Evolutionary conservation across 768 basidiomycete genomes (phyloP).

Genomic region (Dioszegia hungarica): DNA sequence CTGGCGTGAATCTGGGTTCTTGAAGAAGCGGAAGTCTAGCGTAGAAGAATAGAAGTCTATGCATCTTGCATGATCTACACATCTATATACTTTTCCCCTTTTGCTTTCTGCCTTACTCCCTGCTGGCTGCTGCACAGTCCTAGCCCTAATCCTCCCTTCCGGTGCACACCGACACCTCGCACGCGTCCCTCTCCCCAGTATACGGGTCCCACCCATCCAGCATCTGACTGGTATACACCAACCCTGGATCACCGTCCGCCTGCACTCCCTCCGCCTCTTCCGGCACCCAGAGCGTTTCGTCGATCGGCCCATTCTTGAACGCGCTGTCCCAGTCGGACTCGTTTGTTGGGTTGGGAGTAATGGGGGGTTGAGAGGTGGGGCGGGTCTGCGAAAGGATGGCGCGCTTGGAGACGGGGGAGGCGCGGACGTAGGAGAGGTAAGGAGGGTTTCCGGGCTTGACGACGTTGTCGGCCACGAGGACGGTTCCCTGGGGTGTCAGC

Average conservation of each 20-base stretch:
- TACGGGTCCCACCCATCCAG: slow-evolving; percentile 45
- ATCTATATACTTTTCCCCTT: no score
- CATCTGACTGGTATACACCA: slow-evolving; percentile 42
- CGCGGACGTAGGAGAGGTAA: slow-evolving; percentile 46
- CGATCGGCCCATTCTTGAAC: slow-evolving; percentile 40
- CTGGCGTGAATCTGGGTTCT: slow-evolving; percentile 52
- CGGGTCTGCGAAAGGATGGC: slow-evolving; percentile 12
- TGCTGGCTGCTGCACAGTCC: no score
- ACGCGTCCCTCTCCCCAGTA: slow-evolving; percentile 45
- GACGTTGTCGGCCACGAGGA: slow-evolving; percentile 47
- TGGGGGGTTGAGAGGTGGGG: slow-evolving; percentile 21
- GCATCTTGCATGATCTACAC: background rate
- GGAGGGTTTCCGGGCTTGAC: slow-evolving; percentile 47
- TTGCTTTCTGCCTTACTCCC: no score
- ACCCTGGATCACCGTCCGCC: slow-evolving; percentile 33
- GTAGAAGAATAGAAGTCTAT: background rate
- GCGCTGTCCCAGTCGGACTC: slow-evolving; percentile 36
- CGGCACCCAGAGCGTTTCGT: slow-evolving; percentile 40
- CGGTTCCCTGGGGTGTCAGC: slow-evolving; percentile 31
- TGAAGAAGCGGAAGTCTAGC: background rate
- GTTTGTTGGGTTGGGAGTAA: slow-evolving; percentile 32
- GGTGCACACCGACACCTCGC: slow-evolving; percentile 41
- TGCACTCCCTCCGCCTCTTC: slow-evolving; percentile 38
- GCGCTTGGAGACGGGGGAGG: slow-evolving; percentile 35
- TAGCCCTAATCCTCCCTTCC: slow-evolving; percentile 29